Evolutionary conservation across 164 flowering plant genomes (phyloP).

Genomic region (Vitis riparia): DNA sequence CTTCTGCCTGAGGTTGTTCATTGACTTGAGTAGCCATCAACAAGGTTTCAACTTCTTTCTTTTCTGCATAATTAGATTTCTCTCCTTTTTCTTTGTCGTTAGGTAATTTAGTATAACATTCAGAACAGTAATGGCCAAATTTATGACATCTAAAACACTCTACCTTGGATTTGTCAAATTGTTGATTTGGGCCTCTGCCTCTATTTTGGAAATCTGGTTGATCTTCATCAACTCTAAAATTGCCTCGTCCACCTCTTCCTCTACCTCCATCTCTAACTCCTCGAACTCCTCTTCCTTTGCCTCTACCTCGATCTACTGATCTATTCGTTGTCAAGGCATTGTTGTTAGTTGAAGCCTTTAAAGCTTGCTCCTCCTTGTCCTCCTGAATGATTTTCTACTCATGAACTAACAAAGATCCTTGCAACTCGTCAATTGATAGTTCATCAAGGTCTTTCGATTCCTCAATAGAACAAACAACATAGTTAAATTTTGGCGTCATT

Average conservation of each 20-base stretch:
- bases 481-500: constrained; percentile 19
- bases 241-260: constrained; percentile 7
- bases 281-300: constrained; percentile 4
- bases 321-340: too few relatives aligned
- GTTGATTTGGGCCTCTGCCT: constrained; percentile 8
- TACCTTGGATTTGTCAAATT: constrained; percentile 25
- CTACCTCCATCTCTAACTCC: constrained; percentile 14
- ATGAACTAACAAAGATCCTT: constrained; percentile 26
- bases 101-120: neutral
- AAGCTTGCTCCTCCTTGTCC: constrained; percentile 16
- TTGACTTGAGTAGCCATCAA: too few relatives aligned
- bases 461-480: constrained; percentile 23
- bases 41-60: too few relatives aligned
- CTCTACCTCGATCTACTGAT: too few relatives aligned
- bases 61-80: constrained; percentile 9
- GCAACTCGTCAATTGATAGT: constrained; percentile 19
- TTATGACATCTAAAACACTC: constrained; percentile 25
- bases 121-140: neutral
- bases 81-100: constrained; percentile 12
- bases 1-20: too few relatives aligned
- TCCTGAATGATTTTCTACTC: constrained; percentile 16
- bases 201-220: constrained; percentile 2
- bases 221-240: constrained; percentile 8
- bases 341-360: constrained; percentile 17
- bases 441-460: constrained; percentile 18